Percentiles rank a stretch among this genome's conserved stretches.
phyloP scores from a whole-genome alignment of 495 filamentous ascomycete species.

The Tuber aestivum region DNA sequence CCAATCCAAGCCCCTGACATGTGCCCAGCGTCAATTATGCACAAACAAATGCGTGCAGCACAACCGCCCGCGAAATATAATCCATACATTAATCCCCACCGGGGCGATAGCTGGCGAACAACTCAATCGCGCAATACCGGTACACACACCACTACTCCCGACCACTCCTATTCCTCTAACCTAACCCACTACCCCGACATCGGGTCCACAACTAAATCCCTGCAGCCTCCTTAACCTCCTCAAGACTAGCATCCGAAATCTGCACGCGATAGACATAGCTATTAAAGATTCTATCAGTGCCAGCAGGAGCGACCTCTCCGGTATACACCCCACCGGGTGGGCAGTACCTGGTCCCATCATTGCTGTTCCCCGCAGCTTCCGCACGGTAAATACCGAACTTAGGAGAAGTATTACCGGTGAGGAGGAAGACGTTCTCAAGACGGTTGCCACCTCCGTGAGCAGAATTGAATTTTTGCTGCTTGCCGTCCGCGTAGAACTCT shows the following conservation, averaged over 20 bases:
- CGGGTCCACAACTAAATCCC: slow-evolving; percentile 17
- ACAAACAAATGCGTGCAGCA: background rate
- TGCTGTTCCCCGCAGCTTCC: slow-evolving; percentile 31
- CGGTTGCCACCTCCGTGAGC: slow-evolving; percentile 32
- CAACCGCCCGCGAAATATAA: background rate
- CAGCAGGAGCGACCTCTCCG: slow-evolving; percentile 15
- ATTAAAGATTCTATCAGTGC: slow-evolving; percentile 29
- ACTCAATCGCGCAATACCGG: background rate
- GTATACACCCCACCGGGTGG: slow-evolving; percentile 25
- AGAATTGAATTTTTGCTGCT: slow-evolving; percentile 38
- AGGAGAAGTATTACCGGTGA: slow-evolving; percentile 41
- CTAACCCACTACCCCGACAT: background rate
- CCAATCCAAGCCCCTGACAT: background rate
- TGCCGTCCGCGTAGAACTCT: slow-evolving; percentile 38
- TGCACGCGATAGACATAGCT: slow-evolving; percentile 40
- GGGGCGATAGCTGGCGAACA: background rate
- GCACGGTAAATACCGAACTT: slow-evolving; percentile 44
- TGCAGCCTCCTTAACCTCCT: slow-evolving; percentile 30
- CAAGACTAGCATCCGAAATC: slow-evolving; percentile 38
- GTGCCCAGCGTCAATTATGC: background rate
- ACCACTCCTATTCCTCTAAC: background rate
- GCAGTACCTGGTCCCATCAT: slow-evolving; percentile 18
- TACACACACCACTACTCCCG: background rate
- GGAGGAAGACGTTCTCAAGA: slow-evolving; percentile 33
- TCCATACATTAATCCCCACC: background rate